A percentile compares a stretch with the other conserved stretches of the same genome.
Conservation (phyloP, 768 basidiomycete genomes). For the Hortiboletus campestris region DNA sequence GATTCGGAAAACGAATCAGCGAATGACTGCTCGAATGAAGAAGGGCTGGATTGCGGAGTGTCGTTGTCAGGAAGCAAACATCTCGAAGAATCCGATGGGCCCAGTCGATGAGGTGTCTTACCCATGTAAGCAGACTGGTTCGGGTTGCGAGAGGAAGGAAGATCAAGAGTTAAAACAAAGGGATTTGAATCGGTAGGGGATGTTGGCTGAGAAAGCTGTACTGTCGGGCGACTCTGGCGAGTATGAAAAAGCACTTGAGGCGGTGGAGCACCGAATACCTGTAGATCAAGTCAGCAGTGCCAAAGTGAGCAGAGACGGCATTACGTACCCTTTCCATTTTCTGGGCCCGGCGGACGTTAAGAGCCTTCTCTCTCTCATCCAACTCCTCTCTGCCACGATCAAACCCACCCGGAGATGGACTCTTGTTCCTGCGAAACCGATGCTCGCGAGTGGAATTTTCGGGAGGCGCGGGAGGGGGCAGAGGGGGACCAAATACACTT, state of each 20-base stretch:
- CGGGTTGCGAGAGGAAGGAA: conserved; percentile 36
- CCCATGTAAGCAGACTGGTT: conserved; percentile 51
- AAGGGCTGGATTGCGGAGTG: conserved; percentile 17
- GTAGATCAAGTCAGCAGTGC: conserved; percentile 4
- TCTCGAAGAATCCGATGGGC: conserved; percentile 63
- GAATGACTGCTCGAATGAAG: conserved; percentile 20
- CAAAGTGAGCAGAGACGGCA: background rate
- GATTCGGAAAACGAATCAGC: conserved; percentile 20
- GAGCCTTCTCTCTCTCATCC: conserved; percentile 69
- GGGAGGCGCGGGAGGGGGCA: conserved; percentile 29
- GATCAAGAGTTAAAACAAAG: conserved; percentile 19
- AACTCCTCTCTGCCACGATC: conserved; percentile 72
- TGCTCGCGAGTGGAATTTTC: conserved; percentile 35
- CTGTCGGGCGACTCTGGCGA: conserved; percentile 42
- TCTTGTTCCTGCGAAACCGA: conserved; percentile 50
- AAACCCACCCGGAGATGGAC: conserved; percentile 46
- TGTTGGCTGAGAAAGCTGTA: conserved; percentile 28
- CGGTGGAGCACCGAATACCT: conserved; percentile 83
- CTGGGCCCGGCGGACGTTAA: conserved; percentile 74
- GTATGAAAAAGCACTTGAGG: conserved; percentile 79
- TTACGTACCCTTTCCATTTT: conserved; percentile 82
- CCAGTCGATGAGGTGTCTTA: conserved; percentile 48
- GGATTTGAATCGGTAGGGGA: conserved; percentile 20
- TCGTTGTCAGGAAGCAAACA: conserved; percentile 42
- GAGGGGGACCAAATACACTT: conserved; percentile 31